phyloP scores from a whole-genome alignment of 2,329 filamentous ascomycete genomes.

The Diplodia seriata region DNA sequence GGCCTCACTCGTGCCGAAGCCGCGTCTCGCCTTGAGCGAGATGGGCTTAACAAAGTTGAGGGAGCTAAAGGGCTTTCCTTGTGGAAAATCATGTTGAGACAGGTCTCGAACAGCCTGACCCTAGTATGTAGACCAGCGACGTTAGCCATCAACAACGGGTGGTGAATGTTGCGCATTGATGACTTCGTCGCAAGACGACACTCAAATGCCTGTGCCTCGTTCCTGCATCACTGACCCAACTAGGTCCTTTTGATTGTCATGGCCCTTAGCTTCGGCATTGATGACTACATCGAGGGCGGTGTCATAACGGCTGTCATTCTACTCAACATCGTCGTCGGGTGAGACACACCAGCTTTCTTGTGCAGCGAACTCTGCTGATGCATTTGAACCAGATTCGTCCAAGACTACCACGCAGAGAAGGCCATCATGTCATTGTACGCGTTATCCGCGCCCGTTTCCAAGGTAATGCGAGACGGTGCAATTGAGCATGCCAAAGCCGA shows the following conservation, averaged over 20 bases:
- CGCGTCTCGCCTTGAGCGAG: conserved; percentile 66
- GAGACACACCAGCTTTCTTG: not conserved
- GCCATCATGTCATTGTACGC: conserved; percentile 51
- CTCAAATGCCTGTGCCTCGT: conserved; percentile 14
- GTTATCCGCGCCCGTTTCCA: conserved; percentile 49
- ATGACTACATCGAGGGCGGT: conserved; percentile 68
- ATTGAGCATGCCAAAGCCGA: conserved; percentile 47
- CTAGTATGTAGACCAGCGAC: conserved; percentile 55
- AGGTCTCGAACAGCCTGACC: conserved; percentile 79
- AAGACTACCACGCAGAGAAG: conserved; percentile 57
- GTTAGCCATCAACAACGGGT: conserved; percentile 13
- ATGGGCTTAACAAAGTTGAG: conserved; percentile 75
- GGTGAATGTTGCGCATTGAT: conserved; percentile 15
- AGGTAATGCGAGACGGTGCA: conserved; percentile 47
- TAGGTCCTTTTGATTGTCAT: conserved; percentile 79
- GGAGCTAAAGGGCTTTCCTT: conserved; percentile 73
- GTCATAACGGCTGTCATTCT: conserved; percentile 70
- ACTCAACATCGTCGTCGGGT: conserved; percentile 72
- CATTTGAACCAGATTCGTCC: conserved; percentile 50
- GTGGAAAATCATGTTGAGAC: conserved; percentile 78
- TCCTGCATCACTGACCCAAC: conserved; percentile 26
- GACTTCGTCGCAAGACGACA: conserved; percentile 26
- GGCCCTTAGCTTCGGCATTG: conserved; percentile 69
- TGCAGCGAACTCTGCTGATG: conserved; percentile 23
- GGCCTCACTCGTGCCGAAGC: conserved; percentile 70